These are phyloP conservation scores for Aspergillus oerlinghausenensis DNA, from an alignment of 2,329 filamentous ascomycete species.

Conservation along the genomic window DNA sequence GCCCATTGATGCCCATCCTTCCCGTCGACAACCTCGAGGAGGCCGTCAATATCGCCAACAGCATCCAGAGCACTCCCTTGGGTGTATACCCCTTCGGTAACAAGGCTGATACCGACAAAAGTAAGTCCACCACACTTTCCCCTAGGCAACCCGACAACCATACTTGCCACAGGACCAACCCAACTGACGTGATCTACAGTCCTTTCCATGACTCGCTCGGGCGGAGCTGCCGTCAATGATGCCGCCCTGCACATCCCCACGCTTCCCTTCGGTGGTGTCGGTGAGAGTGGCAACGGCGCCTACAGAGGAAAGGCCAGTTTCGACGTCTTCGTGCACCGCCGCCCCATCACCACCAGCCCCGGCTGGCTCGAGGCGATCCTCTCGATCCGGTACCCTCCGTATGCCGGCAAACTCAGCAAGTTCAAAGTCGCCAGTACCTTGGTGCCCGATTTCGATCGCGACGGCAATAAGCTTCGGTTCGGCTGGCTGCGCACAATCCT, in stretches of 20 bases:
- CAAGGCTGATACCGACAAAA: conserved; percentile 69
- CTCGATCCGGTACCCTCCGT: conserved; percentile 58
- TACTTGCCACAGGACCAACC: not conserved
- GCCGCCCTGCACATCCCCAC: conserved; percentile 69
- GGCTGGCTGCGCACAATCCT: conserved; percentile 38
- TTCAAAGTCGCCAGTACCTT: conserved; percentile 47
- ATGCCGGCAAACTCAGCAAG: conserved; percentile 51
- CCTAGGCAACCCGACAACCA: not conserved
- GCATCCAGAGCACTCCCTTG: conserved; percentile 76
- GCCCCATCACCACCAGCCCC: conserved; percentile 56
- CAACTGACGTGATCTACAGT: conserved; percentile 39
- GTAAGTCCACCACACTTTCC: conserved; percentile 42
- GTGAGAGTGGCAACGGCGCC: conserved; percentile 68
- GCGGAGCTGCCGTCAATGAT: conserved; percentile 56
- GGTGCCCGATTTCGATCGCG: conserved; percentile 58
- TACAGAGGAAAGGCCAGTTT: conserved; percentile 72
- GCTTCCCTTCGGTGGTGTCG: conserved; percentile 77
- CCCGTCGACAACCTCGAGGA: conserved; percentile 76
- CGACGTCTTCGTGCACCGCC: conserved; percentile 59
- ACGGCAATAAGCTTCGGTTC: conserved; percentile 43
- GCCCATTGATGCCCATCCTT: conserved; percentile 82
- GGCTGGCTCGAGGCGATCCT: conserved; percentile 57
- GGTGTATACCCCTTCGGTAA: conserved; percentile 81
- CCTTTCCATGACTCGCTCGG: conserved; percentile 59
- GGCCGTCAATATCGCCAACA: conserved; percentile 76